Conservation (phyloP, 805 yeast species). For the Ogataea glucozyma region DNA sequence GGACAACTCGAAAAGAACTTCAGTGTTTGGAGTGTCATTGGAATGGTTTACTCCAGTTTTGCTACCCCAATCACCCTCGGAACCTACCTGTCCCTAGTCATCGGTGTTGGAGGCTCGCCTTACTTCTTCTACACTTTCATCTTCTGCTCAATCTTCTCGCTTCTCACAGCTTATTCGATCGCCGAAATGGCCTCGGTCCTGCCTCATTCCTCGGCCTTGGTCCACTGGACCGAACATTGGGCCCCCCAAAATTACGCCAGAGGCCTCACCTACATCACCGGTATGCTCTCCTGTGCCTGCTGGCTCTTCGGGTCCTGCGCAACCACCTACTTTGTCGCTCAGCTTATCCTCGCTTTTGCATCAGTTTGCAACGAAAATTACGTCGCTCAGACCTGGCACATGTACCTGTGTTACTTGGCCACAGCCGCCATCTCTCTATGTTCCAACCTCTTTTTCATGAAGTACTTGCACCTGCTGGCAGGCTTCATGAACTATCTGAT, state of each 20-base stretch:
- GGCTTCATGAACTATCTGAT: constrained; percentile 4
- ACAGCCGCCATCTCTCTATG: neutral
- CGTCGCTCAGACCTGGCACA: constrained; percentile 4
- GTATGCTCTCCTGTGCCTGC: constrained; percentile 7
- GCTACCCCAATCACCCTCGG: constrained; percentile 6
- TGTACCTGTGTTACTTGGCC: constrained; percentile 1
- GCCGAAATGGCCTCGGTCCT: constrained; percentile 7
- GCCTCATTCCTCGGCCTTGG: neutral
- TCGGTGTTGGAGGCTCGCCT: constrained; percentile 6
- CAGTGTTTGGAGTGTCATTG: constrained; percentile 4
- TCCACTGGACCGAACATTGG: constrained; percentile 6
- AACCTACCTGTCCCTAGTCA: constrained; percentile 3
- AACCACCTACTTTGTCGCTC: neutral
- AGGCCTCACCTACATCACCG: constrained; percentile 4
- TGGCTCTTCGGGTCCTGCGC: constrained; percentile 6
- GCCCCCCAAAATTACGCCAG: constrained; percentile 3
- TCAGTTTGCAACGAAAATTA: neutral
- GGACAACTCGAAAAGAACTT: constrained; percentile 1
- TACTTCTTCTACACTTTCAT: constrained; percentile 4
- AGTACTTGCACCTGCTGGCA: constrained; percentile 1
- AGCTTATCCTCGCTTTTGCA: constrained; percentile 1
- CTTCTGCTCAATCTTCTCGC: constrained; percentile 1
- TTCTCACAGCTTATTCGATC: constrained; percentile 2
- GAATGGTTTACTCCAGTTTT: constrained; percentile 5
- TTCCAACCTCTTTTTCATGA: constrained; percentile 1